Base-by-base conservation (phyloP, 2,329 filamentous ascomycete species). In the Dactylonectria macrodidyma region DNA sequence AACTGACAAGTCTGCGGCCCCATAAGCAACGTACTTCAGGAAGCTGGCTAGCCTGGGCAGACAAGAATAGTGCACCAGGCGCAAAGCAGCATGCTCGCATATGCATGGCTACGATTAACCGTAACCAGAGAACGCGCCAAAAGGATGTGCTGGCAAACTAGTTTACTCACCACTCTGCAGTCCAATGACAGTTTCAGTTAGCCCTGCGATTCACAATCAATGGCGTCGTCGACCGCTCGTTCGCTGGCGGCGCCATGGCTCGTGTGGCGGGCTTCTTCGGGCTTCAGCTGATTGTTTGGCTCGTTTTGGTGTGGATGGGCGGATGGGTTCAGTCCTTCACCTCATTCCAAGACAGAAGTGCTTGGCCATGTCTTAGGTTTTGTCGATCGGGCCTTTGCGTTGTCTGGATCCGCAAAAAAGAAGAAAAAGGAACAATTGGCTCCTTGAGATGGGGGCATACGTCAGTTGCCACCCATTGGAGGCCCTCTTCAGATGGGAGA, bases 401-500 rank as follows among this genome's bases (percentile, higher is more conserved):
- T 30, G 4, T 30, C n/a, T 16, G 41, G n/a, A n/a, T 44, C 41
- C 41, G n/a, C 14, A n/a, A 8, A 6, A 8, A 44, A n/a, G 16
- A 44, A 44, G 41, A 44, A 44, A 19, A 44, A 44, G 41, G 41
- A 44, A 8, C 7, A n/a, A 44, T n/a, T n/a, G 41, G 41, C 41
- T 44, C n/a, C 7, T 44, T 44, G 41, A 44, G 41, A 44, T 44
- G 16, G 14, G 16, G 8, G n/a, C 41, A n/a, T n/a, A 44, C 41
- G 41, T 44, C 41, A 44, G 51, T 54, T 19, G 51, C 51, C 51
- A 54, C 51, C 36, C 30, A n/a, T 19, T 7, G 38, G 12, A 41
- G 12, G n/a, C 41, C 16, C 26, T 30, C 26, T 30, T 30, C 26
- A 30, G 26, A 30, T 30, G 26, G 26, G 26, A 30, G 26, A 30